Conservation (phyloP, 768 basidiomycete species). For the Tylopilus plumbeoviolaceoides region DNA sequence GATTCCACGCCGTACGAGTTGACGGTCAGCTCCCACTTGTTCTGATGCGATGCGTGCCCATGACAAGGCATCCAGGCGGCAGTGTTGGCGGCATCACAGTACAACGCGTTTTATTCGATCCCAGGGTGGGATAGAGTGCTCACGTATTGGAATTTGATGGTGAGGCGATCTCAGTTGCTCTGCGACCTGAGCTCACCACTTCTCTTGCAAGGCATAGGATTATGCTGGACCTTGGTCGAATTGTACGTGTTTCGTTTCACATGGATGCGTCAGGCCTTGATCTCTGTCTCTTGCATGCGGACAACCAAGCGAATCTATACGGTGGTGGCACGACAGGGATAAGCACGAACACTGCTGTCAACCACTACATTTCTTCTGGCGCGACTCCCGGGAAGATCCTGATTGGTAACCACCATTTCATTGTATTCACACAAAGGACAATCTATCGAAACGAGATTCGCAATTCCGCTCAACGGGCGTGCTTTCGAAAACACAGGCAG, state of each 20-base stretch:
- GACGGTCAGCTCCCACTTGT: constrained; percentile 32
- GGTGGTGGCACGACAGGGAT: constrained; percentile 58
- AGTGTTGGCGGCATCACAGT: constrained; percentile 56
- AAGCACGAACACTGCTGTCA: constrained; percentile 64
- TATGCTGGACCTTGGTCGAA: constrained; percentile 77
- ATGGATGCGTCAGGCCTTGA: too few relatives aligned
- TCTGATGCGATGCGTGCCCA: not conserved
- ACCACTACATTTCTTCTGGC: constrained; percentile 56
- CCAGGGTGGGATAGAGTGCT: constrained; percentile 62
- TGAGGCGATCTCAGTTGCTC: constrained; percentile 16
- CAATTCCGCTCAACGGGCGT: constrained; percentile 75
- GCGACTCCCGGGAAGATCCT: constrained; percentile 63
- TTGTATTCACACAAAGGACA: not conserved
- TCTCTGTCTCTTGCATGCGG: constrained; percentile 28
- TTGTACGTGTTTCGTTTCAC: constrained; percentile 38
- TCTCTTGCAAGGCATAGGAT: constrained; percentile 53
- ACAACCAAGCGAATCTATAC: constrained; percentile 66
- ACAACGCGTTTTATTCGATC: constrained; percentile 58
- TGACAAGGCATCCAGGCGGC: constrained; percentile 38
- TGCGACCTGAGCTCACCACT: not conserved
- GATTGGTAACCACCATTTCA: constrained; percentile 42
- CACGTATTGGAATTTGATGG: constrained; percentile 83
- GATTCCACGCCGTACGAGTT: constrained; percentile 58
- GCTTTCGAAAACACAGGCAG: constrained; percentile 70
- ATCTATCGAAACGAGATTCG: not conserved